These are phyloP conservation scores for Fusarium beomiforme DNA, from an alignment of 2,329 filamentous ascomycete species.

Conservation along the genomic window DNA sequence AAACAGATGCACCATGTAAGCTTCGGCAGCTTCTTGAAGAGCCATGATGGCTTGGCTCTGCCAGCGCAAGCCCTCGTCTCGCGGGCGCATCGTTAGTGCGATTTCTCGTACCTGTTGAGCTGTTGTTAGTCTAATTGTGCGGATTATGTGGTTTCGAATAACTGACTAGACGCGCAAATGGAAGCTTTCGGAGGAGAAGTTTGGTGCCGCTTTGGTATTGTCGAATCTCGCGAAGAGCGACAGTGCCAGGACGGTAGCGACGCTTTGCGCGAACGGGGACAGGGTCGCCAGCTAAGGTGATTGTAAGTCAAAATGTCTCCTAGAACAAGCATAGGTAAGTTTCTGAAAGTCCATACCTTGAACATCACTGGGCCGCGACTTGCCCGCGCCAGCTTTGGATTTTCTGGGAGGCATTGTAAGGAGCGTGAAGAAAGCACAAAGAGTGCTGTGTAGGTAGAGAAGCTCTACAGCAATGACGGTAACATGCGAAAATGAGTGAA, in stretches of 20 bases:
- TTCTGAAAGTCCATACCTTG: slow-evolving; percentile 49
- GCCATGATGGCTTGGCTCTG: slow-evolving; percentile 95
- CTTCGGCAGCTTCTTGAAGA: slow-evolving; percentile 94
- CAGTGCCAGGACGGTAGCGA: slow-evolving; percentile 81
- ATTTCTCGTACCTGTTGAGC: slow-evolving; percentile 68
- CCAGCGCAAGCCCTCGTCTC: slow-evolving; percentile 83
- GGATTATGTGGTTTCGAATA: neutral
- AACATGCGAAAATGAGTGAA: slow-evolving; percentile 3
- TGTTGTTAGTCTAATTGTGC: slow-evolving; percentile 29
- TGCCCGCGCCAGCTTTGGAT: slow-evolving; percentile 27
- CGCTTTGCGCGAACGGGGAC: slow-evolving; percentile 69
- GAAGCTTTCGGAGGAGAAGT: slow-evolving; percentile 82
- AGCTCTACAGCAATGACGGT: slow-evolving; percentile 11
- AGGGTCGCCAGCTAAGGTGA: slow-evolving; percentile 74
- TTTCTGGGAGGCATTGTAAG: slow-evolving; percentile 38
- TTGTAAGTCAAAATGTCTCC: slow-evolving; percentile 30
- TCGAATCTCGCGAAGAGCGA: slow-evolving; percentile 91
- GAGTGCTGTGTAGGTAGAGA: neutral
- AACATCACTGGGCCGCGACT: slow-evolving; percentile 52
- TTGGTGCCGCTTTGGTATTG: slow-evolving; percentile 91
- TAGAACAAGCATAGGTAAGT: neutral
- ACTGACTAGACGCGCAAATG: slow-evolving; percentile 78
- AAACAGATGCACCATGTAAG: slow-evolving; percentile 95
- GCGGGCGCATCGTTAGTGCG: slow-evolving; percentile 70
- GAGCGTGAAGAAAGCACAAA: slow-evolving; percentile 5